Evolutionary conservation across 2,329 filamentous ascomycete species (phyloP), one percentile per base, ranked within the genome.

Genomic region (Fusarium verrucosum): DNA sequence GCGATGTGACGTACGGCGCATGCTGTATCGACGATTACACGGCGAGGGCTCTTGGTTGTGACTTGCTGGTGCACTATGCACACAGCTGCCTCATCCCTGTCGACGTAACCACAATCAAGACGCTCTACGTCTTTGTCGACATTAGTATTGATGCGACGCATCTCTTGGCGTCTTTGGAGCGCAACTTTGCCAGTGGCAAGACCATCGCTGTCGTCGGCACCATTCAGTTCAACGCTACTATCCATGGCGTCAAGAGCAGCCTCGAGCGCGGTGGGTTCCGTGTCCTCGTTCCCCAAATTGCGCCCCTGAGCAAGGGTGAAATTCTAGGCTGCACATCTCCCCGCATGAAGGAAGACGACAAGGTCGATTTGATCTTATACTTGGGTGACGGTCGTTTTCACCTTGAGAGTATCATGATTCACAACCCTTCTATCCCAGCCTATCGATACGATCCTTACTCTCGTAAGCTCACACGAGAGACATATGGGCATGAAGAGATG

Each of bases 1-100:
- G 95, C 61, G 95, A 99, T 75, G 95, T 99, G 38, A 99, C 95
- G 1, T 99, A 99, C 76, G 95, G 95, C 64, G 95, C 95, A 20
- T 99, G 95, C 81, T 99, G 95, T 75, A 97, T 99, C 71, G 95
- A 99, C 76, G 95, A 99, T 79, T 99, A 96, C 79, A 99, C 95
- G 0, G 96, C 95, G 2, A 85, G 94, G 40, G 95, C 96, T 1
- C 85, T 99, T 20, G 95, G 93, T 3, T 99, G 95, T 75, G 95
- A 99, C 71, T 82, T 99, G 8, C 83, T 99, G 10, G 92, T 99
- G 2, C 95, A 99, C 79, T 99, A 99, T 75, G 95, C 95, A 2
- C 95, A 99, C 79, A 96, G 92, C 74, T 99, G 95, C 72, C 83
- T 99, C 63, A 96, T 99, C 69, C 95, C 95, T 1, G 93, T 98